Conservation (phyloP, 805 yeast species). For the Yamadazyma olivae region DNA sequence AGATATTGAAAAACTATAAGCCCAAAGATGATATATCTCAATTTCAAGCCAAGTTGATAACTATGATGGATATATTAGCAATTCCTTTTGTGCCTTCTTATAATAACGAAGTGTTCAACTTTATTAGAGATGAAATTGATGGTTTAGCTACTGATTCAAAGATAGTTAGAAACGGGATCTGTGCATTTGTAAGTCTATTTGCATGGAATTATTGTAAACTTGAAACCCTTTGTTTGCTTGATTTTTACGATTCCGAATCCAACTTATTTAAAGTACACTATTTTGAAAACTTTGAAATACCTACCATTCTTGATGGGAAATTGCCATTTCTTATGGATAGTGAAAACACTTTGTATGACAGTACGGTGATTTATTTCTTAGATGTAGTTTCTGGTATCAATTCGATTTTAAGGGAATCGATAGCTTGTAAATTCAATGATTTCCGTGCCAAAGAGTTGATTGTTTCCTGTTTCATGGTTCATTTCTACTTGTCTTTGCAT, state of each 20-base stretch:
- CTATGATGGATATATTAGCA: neutral
- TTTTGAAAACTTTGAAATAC: neutral
- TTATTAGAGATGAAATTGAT: neutral
- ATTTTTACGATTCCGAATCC: neutral
- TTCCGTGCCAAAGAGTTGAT: neutral
- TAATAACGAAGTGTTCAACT: neutral
- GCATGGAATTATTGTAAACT: slow-evolving; percentile 5
- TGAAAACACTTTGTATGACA: neutral
- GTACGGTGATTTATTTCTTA: neutral
- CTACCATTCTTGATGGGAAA: neutral
- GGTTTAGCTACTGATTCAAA: neutral
- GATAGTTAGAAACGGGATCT: slow-evolving; percentile 7
- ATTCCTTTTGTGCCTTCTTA: neutral
- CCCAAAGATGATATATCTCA: too few relatives aligned
- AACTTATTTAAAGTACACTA: neutral
- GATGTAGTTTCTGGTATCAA: neutral
- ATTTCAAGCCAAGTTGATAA: neutral
- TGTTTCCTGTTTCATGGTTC: slow-evolving; percentile 13
- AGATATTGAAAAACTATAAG: too few relatives aligned
- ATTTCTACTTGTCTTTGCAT: slow-evolving; percentile 29
- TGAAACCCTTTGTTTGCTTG: neutral
- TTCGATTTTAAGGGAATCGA: neutral
- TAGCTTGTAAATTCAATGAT: neutral
- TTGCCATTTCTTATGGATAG: neutral
- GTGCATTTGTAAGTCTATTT: slow-evolving; percentile 5